Evolutionary conservation across 768 basidiomycete genomes (phyloP), one percentile per base, ranked within the genome.

Genomic region (Floccularia luteovirens): DNA sequence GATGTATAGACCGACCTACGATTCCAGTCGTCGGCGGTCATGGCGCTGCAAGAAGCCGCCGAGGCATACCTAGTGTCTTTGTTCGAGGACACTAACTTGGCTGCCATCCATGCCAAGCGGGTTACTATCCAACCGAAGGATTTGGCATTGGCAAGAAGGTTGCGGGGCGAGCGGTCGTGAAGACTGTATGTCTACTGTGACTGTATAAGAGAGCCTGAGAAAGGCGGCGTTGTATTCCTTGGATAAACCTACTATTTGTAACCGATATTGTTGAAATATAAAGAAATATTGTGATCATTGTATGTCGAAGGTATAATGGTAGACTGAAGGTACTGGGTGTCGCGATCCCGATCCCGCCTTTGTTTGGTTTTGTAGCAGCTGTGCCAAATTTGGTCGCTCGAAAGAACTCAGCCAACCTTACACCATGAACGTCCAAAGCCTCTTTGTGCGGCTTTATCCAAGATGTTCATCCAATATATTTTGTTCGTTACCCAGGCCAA

Each of bases 51-150:
- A 57, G 79, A 81, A 57, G 77, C 77, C 10, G 70, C 73, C 13
- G 74, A 76, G 54, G 82, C 80, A 23, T 82, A 84, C 64, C 76
- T 84, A 37, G 79, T 82, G 48, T 82, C 81, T 31, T 64, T 84
- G 41, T 81, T 82, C 51, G 79, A 81, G 54, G 79, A 80, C 56
- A 79, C 77, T 49, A 78, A 79, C 56, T 58, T 79, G 51, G 75
- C 74, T 43, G 75, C 74, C 42, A 76, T 77, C 45, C 74, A 77
- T 48, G 74, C 75, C 28, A 77, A 78, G 58, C 65, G 70, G 48
- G 72, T 74, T 22, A 74, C 74, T 24, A 75, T 76, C 38, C 73
- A 78, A 51, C 75, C 77, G 12, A 81, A 80, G 59, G 78, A 82
- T 59, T 63, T 79, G 39, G 75, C 77, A 14, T 62, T 82, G 34